These are phyloP conservation scores for Helotiales sp. DNA, from an alignment of 2,329 filamentous ascomycete species.

Conservation along the genomic window DNA sequence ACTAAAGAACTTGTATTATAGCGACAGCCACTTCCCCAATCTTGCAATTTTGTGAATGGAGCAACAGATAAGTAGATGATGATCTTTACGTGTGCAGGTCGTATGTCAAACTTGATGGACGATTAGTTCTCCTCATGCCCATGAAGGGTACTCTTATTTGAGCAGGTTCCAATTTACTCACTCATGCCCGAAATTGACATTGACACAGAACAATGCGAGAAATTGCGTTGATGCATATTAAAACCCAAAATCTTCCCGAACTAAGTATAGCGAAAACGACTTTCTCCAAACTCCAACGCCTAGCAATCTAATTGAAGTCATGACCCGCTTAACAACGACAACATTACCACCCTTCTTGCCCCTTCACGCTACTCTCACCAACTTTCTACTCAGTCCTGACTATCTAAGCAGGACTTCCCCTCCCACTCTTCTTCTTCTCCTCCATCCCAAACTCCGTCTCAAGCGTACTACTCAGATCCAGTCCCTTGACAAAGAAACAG, in stretches of 20 bases:
- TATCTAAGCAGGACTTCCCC: slow-evolving; percentile 9
- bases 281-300: background rate
- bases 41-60: background rate
- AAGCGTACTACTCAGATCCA: slow-evolving; percentile 8
- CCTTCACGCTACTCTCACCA: background rate
- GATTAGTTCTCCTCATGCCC: no score
- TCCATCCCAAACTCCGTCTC: slow-evolving; percentile 22
- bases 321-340: background rate
- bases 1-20: slow-evolving; percentile 9
- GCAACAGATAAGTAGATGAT: no score
- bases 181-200: no score
- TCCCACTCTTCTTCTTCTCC: slow-evolving; percentile 19
- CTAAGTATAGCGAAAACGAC: background rate
- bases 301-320: background rate
- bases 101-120: no score
- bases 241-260: background rate
- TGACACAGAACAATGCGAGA: no score
- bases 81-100: background rate
- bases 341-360: background rate
- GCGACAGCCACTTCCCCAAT: background rate
- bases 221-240: background rate
- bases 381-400: background rate
- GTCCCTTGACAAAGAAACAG: slow-evolving; percentile 11
- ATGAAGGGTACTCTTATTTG: no score
- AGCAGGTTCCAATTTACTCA: no score